A percentile compares a stretch with the other conserved stretches of the same genome.
Evolutionary conservation across 768 basidiomycete genomes (phyloP).

Genomic region (Fistulinella prunicolor): DNA sequence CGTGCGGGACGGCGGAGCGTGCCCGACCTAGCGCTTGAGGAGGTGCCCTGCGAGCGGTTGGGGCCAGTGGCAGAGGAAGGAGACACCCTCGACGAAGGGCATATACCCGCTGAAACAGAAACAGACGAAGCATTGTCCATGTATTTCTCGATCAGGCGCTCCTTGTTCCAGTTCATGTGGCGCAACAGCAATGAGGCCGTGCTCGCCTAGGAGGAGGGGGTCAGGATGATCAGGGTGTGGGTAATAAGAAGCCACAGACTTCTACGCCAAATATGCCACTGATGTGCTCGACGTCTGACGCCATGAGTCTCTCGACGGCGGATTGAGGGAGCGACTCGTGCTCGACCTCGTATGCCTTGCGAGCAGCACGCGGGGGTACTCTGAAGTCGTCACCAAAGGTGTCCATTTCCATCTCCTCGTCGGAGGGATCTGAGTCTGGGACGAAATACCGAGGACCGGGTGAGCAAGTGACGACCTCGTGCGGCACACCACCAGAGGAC

Average conservation of each 20-base stretch:
- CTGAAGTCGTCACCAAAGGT: slow-evolving; percentile 62
- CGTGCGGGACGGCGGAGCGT: slow-evolving; percentile 29
- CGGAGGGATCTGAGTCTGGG: slow-evolving; percentile 42
- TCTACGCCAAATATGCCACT: slow-evolving; percentile 85
- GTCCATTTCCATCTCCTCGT: slow-evolving; percentile 72
- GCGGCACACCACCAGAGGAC: slow-evolving; percentile 24
- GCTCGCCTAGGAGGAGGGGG: slow-evolving; percentile 44
- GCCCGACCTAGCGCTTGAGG: slow-evolving; percentile 22
- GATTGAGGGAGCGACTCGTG: slow-evolving; percentile 69
- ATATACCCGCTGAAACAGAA: slow-evolving; percentile 73
- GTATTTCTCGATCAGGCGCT: slow-evolving; percentile 92
- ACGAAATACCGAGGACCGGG: slow-evolving; percentile 14
- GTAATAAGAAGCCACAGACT: slow-evolving; percentile 47
- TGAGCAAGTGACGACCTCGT: slow-evolving; percentile 11
- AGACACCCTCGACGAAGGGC: slow-evolving; percentile 27
- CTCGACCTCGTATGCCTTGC: slow-evolving; percentile 83
- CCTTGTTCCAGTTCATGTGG: slow-evolving; percentile 91
- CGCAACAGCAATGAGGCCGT: slow-evolving; percentile 78
- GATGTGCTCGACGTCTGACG: slow-evolving; percentile 79
- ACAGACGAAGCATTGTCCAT: slow-evolving; percentile 86
- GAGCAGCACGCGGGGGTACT: slow-evolving; percentile 50
- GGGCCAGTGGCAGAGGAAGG: slow-evolving; percentile 28
- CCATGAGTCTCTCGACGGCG: slow-evolving; percentile 77
- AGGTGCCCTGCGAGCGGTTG: slow-evolving; percentile 32
- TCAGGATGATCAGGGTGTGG: neutral